A percentile compares a stretch with the other conserved stretches of the same genome.
phyloP scores from a whole-genome alignment of 1,284 basidiomycete genomes.

The Phylloporus sp. region DNA sequence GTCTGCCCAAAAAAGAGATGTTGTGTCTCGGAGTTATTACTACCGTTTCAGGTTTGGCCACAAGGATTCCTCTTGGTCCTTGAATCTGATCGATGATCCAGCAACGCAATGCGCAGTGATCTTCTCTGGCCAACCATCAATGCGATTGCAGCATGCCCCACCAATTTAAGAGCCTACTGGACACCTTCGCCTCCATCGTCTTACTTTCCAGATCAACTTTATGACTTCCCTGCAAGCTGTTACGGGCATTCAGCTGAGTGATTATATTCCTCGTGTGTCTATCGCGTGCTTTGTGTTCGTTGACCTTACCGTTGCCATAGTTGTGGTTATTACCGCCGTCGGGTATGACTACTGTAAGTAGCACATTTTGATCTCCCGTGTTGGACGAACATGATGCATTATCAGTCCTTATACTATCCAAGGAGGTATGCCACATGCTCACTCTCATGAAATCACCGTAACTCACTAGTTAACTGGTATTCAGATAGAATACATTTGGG shows the following conservation, averaged over 20 bases:
- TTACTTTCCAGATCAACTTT: background rate
- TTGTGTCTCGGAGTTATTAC: background rate
- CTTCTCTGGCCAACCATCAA: background rate
- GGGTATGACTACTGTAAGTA: slow-evolving; percentile 1
- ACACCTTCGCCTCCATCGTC: background rate
- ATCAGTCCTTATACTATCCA: background rate
- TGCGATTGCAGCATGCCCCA: background rate
- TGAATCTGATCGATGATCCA: background rate
- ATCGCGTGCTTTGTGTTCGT: background rate
- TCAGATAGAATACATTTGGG: background rate
- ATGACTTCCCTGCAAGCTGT: background rate
- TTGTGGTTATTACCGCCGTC: background rate
- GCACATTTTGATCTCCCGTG: no score
- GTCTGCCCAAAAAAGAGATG: background rate
- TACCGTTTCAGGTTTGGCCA: background rate
- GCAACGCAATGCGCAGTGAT: background rate
- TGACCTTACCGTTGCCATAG: background rate
- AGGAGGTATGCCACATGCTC: background rate
- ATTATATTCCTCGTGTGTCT: background rate
- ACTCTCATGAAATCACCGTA: no score
- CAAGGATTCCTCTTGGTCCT: background rate
- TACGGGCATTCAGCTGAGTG: background rate
- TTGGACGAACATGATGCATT: background rate
- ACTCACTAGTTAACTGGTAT: no score
- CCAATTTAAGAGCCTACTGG: background rate